Base-by-base conservation (phyloP, 2,329 filamentous ascomycete species). In the Chrysosporium queenslandicum region DNA sequence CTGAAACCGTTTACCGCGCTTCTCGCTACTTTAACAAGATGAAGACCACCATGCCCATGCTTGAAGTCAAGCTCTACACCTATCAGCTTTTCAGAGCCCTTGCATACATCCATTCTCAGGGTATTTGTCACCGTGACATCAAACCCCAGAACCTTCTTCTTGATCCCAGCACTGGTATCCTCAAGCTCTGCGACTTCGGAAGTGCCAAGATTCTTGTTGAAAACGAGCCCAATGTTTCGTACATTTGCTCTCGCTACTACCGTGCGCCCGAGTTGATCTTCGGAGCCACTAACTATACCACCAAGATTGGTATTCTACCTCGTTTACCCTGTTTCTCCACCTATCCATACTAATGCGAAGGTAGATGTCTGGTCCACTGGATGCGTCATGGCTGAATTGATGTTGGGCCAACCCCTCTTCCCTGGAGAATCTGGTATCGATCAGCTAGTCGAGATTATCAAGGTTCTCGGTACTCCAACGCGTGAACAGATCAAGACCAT, bases 1-100 rank as follows among this genome's bases (percentile, higher is more conserved):
- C 92, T 47, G 92, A 98, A 76, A 98, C 92, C 11, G 92, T 98
- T 48, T 98, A 98, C 72, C 85, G 92, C 65, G 92, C 92, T 40
- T 97, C 92, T 58, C 85, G 92, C 64, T 97, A 96, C 75, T 98
- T 98, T 80, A 97, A 94, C 79, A 98, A 98, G 77, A 85, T 97
- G 85, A 98, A 97, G 82, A 94, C 90, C 5, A 96, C 91, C 50
- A 98, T 98, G 92, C 92, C 92, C 14, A 95, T 91, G 63, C 81
- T 98, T 62, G 92, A 98, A 72, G 89, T 97, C 68, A 98, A 98
- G 78, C 85, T 98, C 58, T 98, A 97, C 78, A 98, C 91, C 68
- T 98, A 98, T 75, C 92, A 98, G 77, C 85, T 98, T 52, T 98
- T 98, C 81, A 85, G 92, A 63, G 94, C 92, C 32, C 79, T 98